These are phyloP conservation scores for Grigorovia yakushimaensis DNA, from an alignment of 805 yeast genomes.

Conservation along the genomic window DNA sequence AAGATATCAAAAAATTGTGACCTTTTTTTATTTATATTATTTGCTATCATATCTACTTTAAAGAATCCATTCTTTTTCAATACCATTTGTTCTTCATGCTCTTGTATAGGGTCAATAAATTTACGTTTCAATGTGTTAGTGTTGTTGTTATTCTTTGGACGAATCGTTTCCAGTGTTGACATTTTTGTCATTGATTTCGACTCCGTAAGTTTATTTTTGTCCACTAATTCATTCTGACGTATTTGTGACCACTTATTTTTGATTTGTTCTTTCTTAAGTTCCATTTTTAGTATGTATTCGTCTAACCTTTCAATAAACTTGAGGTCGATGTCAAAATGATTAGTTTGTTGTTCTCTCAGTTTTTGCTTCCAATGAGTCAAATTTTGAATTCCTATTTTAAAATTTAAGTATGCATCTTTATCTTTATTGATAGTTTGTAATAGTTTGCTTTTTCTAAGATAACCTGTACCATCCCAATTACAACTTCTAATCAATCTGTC, in stretches of 20 bases:
- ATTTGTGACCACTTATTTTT: slow-evolving; percentile 5
- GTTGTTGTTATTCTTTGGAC: neutral
- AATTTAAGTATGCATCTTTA: slow-evolving; percentile 15
- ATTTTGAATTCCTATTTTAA: slow-evolving; percentile 10
- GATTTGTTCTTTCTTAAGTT: slow-evolving; percentile 10
- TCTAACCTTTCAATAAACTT: neutral
- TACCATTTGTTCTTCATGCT: slow-evolving; percentile 5
- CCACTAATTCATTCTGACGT: no score
- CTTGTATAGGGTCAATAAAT: slow-evolving; percentile 17
- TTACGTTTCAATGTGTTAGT: slow-evolving; percentile 4
- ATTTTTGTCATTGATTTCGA: no score
- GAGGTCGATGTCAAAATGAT: neutral
- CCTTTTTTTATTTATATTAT: no score
- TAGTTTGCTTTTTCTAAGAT: slow-evolving; percentile 21
- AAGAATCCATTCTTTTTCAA: neutral
- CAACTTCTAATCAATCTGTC: slow-evolving; percentile 16
- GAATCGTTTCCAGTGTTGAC: no score
- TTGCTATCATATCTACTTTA: no score
- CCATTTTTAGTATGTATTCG: neutral
- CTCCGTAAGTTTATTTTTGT: no score
- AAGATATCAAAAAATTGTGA: neutral
- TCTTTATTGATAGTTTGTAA: slow-evolving; percentile 14
- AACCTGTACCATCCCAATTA: slow-evolving; percentile 22
- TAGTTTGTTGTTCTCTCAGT: neutral
- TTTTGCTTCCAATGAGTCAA: neutral